Conservation (phyloP, 495 filamentous ascomycete species). For the Letharia lupina region DNA sequence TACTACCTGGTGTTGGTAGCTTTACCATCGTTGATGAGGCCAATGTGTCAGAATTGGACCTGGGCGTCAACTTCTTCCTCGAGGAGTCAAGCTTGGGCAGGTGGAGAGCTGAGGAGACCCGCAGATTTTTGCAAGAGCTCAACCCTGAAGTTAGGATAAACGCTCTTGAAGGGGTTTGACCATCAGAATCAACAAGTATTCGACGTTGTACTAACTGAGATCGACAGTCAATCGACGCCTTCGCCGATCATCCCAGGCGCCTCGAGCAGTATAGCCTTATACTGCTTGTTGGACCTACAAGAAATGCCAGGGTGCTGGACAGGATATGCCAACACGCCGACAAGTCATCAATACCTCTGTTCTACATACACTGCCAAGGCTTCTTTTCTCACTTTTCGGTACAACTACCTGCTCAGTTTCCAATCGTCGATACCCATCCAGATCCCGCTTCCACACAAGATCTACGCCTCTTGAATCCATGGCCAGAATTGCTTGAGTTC, state of each 20-base stretch:
- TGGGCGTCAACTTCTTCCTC: slow-evolving; percentile 96
- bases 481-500: slow-evolving; percentile 69
- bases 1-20: slow-evolving; percentile 85
- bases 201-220: slow-evolving; percentile 11
- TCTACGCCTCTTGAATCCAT: slow-evolving; percentile 75
- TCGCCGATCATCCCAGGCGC: slow-evolving; percentile 36
- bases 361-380: slow-evolving; percentile 78
- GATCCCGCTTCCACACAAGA: slow-evolving; percentile 80
- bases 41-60: slow-evolving; percentile 66
- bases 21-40: slow-evolving; percentile 87
- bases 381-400: slow-evolving; percentile 82
- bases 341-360: slow-evolving; percentile 58
- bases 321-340: slow-evolving; percentile 49
- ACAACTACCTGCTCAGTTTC: slow-evolving; percentile 65
- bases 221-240: slow-evolving; percentile 34
- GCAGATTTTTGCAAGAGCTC: slow-evolving; percentile 70
- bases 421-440: slow-evolving; percentile 95
- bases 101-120: slow-evolving; percentile 69
- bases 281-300: slow-evolving; percentile 63
- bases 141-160: slow-evolving; percentile 89
- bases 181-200: not conserved
- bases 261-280: slow-evolving; percentile 60
- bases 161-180: slow-evolving; percentile 45
- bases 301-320: slow-evolving; percentile 44
- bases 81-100: slow-evolving; percentile 69